phyloP scores from a whole-genome alignment of 2,329 filamentous ascomycete species.

The Colletotrichum sp. region DNA sequence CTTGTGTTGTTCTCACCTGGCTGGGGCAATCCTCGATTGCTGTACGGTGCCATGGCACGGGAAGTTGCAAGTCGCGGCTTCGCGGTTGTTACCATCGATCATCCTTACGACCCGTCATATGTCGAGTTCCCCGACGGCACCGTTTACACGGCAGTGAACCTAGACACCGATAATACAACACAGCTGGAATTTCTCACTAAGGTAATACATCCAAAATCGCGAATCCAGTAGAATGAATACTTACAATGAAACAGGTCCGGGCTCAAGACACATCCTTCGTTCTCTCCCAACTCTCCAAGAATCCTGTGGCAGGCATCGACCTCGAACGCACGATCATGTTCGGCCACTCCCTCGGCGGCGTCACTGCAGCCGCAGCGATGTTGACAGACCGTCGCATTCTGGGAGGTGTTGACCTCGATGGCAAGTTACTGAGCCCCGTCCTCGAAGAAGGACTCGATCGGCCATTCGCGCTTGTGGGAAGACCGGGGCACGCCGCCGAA shows the following conservation, averaged over 20 bases:
- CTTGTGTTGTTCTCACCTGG: conserved; percentile 51
- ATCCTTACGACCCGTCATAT: conserved; percentile 48
- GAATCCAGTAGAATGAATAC: neutral
- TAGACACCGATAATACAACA: conserved; percentile 24
- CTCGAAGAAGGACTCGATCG: conserved; percentile 29
- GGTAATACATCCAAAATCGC: conserved; percentile 17
- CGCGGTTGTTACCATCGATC: conserved; percentile 52
- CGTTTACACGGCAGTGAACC: conserved; percentile 17
- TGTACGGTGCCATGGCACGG: conserved; percentile 48
- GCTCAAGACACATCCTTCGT: conserved; percentile 42
- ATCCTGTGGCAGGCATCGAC: conserved; percentile 30
- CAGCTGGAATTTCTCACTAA: conserved; percentile 23
- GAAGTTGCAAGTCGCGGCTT: conserved; percentile 52
- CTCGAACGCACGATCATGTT: conserved; percentile 34
- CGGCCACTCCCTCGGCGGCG: conserved; percentile 45
- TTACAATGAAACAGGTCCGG: conserved; percentile 29
- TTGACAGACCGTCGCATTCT: conserved; percentile 34
- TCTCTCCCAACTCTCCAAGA: conserved; percentile 34
- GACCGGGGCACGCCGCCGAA: conserved; percentile 29
- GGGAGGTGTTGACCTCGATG: conserved; percentile 47
- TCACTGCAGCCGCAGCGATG: conserved; percentile 37
- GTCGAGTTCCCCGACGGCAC: conserved; percentile 52
- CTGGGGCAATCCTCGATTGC: conserved; percentile 43
- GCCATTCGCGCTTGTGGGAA: conserved; percentile 36
- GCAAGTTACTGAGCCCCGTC: conserved; percentile 34